Evolutionary conservation across 2,329 filamentous ascomycete species (phyloP).

Genomic region (Fusarium temperatum): DNA sequence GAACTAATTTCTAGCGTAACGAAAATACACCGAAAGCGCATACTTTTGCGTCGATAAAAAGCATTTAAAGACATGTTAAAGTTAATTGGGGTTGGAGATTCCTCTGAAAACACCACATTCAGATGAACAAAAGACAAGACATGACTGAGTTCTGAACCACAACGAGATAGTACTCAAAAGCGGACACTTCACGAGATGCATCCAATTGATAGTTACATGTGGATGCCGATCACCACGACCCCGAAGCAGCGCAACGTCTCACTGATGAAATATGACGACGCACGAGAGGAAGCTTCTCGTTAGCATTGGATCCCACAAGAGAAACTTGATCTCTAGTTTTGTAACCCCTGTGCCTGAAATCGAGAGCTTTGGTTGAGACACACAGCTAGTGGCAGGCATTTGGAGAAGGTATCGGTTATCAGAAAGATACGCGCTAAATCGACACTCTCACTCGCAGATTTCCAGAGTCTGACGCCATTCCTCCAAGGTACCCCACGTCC

Average conservation of each 20-base stretch:
- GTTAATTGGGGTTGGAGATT: background rate
- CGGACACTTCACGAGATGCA: background rate
- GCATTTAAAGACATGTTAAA: background rate
- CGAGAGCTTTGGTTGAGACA: background rate
- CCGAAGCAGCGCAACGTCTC: background rate
- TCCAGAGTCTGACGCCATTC: conserved; percentile 27
- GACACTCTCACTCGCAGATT: conserved; percentile 1
- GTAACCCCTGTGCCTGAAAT: conserved; percentile 10
- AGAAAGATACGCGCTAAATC: conserved; percentile 24
- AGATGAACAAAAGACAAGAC: background rate
- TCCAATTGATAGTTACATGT: background rate
- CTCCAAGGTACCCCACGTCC: conserved; percentile 6
- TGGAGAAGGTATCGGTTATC: conserved; percentile 15
- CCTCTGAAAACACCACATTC: background rate
- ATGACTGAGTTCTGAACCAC: background rate
- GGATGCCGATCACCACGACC: background rate
- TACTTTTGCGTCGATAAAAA: background rate
- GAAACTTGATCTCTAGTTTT: conserved; percentile 15
- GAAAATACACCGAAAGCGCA: too few relatives aligned
- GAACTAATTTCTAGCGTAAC: background rate
- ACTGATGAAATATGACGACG: conserved; percentile 20
- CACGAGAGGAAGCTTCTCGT: background rate
- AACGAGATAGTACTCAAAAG: background rate
- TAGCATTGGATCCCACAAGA: background rate
- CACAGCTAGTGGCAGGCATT: conserved; percentile 21